Conservation (phyloP, 1,139 yeast species). For the Scheffersomyces titani region DNA sequence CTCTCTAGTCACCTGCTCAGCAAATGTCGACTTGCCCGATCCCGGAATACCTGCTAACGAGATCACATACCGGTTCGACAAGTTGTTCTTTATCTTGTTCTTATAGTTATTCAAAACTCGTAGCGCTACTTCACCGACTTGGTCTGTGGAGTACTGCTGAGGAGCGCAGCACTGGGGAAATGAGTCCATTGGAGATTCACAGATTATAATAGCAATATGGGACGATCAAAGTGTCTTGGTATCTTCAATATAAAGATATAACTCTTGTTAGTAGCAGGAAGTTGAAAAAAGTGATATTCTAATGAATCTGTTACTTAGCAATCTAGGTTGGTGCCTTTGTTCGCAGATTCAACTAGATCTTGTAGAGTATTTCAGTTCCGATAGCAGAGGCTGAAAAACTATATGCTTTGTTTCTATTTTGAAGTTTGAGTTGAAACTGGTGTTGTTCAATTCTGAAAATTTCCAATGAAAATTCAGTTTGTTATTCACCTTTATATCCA, state of each 20-base stretch:
- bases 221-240: background rate
- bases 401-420: background rate
- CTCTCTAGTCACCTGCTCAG: slow-evolving; percentile 40
- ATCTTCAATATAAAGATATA: background rate
- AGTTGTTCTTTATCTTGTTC: background rate
- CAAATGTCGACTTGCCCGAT: slow-evolving; percentile 76
- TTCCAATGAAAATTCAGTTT: background rate
- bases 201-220: background rate
- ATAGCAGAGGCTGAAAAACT: too few species aligned
- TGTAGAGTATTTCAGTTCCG: too few species aligned
- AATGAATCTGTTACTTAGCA: background rate
- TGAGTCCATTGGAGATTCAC: background rate
- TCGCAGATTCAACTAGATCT: too few species aligned
- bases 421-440: background rate
- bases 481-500: background rate
- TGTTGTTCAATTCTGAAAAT: background rate
- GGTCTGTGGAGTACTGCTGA: background rate
- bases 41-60: slow-evolving; percentile 80
- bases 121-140: background rate
- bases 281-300: background rate
- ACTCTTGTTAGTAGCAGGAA: background rate
- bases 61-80: slow-evolving; percentile 25
- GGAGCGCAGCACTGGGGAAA: background rate
- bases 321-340: too few species aligned
- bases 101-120: background rate